These are phyloP conservation scores for Debaryomycetaceae sp. DNA, from an alignment of 1,139 yeast species.

Conservation along the genomic window DNA sequence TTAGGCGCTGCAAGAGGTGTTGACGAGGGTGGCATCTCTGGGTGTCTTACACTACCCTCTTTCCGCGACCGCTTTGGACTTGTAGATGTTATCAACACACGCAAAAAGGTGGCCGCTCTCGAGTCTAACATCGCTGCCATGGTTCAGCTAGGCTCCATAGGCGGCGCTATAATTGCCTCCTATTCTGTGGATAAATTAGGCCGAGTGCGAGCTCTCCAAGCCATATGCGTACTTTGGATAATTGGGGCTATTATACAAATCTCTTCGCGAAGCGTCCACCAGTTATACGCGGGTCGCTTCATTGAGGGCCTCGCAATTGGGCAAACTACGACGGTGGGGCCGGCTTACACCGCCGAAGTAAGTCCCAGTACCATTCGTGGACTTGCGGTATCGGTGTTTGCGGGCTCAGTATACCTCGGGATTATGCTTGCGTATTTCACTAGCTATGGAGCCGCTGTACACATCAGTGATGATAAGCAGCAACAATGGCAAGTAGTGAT, in stretches of 20 bases:
- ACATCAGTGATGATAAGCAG: conserved; percentile 17
- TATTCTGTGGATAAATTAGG: conserved; percentile 44
- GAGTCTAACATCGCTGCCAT: conserved; percentile 48
- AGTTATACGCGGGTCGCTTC: conserved; percentile 43
- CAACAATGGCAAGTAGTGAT: conserved; percentile 23
- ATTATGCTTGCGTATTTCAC: conserved; percentile 42
- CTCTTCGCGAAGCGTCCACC: conserved; percentile 33
- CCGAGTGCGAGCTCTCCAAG: conserved; percentile 41
- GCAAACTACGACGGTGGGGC: conserved; percentile 47
- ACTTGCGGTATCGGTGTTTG: conserved; percentile 35
- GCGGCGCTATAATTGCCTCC: conserved; percentile 43
- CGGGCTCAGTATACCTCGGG: conserved; percentile 48
- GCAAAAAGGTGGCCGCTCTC: conserved; percentile 29
- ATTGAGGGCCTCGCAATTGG: conserved; percentile 49
- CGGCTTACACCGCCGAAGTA: conserved; percentile 42
- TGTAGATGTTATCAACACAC: conserved; percentile 24
- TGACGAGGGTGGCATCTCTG: conserved; percentile 47
- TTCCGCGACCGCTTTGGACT: conserved; percentile 38
- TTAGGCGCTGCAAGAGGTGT: conserved; percentile 52
- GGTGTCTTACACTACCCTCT: conserved; percentile 32
- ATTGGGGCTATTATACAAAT: conserved; percentile 39
- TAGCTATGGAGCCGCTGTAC: conserved; percentile 30
- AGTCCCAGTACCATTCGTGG: conserved; percentile 47
- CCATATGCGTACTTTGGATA: conserved; percentile 33
- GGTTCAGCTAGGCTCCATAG: conserved; percentile 54